Percentiles rank a stretch among this genome's conserved stretches.
phyloP scores from a whole-genome alignment of 495 filamentous ascomycete species.

The Pyrenula massariospora region DNA sequence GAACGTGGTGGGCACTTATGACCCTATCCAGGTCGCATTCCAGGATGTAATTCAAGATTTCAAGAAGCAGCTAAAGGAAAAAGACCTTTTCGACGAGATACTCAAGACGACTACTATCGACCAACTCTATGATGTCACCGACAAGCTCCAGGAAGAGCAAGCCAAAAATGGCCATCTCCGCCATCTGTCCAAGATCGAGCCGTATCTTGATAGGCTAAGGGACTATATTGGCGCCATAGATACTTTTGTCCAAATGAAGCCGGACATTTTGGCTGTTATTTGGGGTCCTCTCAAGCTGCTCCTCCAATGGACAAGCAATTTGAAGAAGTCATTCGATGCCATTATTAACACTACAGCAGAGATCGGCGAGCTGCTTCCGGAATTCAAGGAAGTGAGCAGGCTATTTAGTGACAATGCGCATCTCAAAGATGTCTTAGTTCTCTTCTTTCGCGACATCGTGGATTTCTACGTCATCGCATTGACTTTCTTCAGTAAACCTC shows the following conservation, averaged over 20 bases:
- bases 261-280: conserved; percentile 18
- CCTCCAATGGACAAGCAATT: conserved; percentile 13
- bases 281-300: conserved; percentile 24
- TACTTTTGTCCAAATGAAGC: conserved; percentile 19
- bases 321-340: conserved; percentile 14
- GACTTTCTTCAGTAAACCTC: conserved; percentile 14
- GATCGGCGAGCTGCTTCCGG: conserved; percentile 7
- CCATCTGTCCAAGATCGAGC: conserved; percentile 14
- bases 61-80: conserved; percentile 7
- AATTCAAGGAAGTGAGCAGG: conserved; percentile 1
- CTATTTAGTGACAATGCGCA: conserved; percentile 7
- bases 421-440: conserved; percentile 11
- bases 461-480: conserved; percentile 15
- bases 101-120: conserved; percentile 10
- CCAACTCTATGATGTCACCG: conserved; percentile 14
- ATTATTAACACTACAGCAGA: conserved; percentile 10
- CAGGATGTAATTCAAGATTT: conserved; percentile 9
- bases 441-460: conserved; percentile 23
- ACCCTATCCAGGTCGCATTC: conserved; percentile 11
- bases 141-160: conserved; percentile 18
- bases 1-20: conserved; percentile 1
- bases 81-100: conserved; percentile 8
- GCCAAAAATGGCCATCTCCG: conserved; percentile 8
- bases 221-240: conserved; percentile 14
- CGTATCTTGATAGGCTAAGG: conserved; percentile 14